phyloP scores from a whole-genome alignment of 371 early-diverging fungal genomes.

The Nematocida minor region DNA sequence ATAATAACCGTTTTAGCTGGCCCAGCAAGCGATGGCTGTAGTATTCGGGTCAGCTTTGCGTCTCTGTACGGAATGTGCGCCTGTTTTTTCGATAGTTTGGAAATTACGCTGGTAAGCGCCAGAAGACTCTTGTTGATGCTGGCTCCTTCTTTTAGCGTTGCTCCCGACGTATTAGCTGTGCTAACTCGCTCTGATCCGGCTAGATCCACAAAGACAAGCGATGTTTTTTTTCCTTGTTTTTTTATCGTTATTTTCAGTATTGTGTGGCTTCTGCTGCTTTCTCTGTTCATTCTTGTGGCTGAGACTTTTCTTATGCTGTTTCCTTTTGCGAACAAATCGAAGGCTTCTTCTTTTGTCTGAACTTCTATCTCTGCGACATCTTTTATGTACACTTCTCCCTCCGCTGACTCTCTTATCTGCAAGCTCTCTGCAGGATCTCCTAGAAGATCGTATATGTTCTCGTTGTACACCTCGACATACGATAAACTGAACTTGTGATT shows the following conservation, averaged over 20 bases:
- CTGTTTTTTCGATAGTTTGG: constrained; percentile 75
- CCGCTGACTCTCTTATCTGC: constrained; percentile 82
- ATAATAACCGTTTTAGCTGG: constrained; percentile 83
- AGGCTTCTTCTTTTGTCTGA: constrained; percentile 34
- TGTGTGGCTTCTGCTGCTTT: constrained; percentile 60
- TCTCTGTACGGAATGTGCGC: constrained; percentile 86
- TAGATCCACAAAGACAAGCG: constrained; percentile 82
- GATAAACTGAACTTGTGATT: constrained; percentile 65
- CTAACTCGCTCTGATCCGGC: constrained; percentile 96
- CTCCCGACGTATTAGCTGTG: constrained; percentile 82
- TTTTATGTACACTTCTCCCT: constrained; percentile 69
- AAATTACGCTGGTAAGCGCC: constrained; percentile 94
- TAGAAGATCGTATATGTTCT: constrained; percentile 75
- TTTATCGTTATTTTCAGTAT: constrained; percentile 70
- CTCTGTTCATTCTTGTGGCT: constrained; percentile 45
- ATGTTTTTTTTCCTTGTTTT: not conserved
- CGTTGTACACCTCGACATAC: constrained; percentile 79
- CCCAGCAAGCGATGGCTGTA: constrained; percentile 89
- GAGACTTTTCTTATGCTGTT: constrained; percentile 22
- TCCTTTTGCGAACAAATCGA: constrained; percentile 24
- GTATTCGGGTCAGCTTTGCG: constrained; percentile 85
- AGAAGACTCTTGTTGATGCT: constrained; percentile 90
- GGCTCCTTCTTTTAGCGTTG: constrained; percentile 87
- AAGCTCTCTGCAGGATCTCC: constrained; percentile 71
- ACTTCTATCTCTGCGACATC: constrained; percentile 71